These are phyloP conservation scores for Parachaetomium inaequale DNA, from an alignment of 495 filamentous ascomycete species.

Conservation along the genomic window DNA sequence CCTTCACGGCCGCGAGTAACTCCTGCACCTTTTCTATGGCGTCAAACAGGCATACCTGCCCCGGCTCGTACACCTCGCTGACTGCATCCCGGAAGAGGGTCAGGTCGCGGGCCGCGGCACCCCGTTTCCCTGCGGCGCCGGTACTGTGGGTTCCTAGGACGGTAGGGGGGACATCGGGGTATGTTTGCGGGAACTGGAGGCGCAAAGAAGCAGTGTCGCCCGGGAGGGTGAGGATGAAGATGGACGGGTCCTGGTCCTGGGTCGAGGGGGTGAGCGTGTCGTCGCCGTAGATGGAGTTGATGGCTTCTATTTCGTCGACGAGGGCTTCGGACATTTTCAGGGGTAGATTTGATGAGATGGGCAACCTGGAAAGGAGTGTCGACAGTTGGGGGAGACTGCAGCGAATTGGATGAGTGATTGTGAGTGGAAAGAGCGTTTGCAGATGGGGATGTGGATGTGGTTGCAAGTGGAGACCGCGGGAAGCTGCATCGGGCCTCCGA, in stretches of 20 bases:
- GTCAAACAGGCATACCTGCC: conserved; percentile 84
- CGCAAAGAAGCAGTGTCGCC: conserved; percentile 52
- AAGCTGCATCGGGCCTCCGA: too few species aligned
- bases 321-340: conserved; percentile 68
- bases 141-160: conserved; percentile 65
- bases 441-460: too few species aligned
- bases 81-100: conserved; percentile 64
- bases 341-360: neutral
- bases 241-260: conserved; percentile 24
- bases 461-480: too few species aligned
- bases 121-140: conserved; percentile 56
- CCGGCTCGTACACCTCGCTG: conserved; percentile 60
- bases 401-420: neutral
- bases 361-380: neutral
- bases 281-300: conserved; percentile 89
- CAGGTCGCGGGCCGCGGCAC: conserved; percentile 64
- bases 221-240: conserved; percentile 53
- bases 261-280: conserved; percentile 51
- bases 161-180: conserved; percentile 65
- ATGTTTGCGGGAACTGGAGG: conserved; percentile 63
- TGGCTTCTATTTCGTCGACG: conserved; percentile 76
- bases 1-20: conserved; percentile 22
- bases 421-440: too few species aligned
- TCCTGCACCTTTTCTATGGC: conserved; percentile 63
- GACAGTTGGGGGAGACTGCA: neutral